Percentiles rank a stretch among this genome's conserved stretches.
phyloP scores from a whole-genome alignment of 2,329 filamentous ascomycete species.

The Epichloe amarillans region DNA sequence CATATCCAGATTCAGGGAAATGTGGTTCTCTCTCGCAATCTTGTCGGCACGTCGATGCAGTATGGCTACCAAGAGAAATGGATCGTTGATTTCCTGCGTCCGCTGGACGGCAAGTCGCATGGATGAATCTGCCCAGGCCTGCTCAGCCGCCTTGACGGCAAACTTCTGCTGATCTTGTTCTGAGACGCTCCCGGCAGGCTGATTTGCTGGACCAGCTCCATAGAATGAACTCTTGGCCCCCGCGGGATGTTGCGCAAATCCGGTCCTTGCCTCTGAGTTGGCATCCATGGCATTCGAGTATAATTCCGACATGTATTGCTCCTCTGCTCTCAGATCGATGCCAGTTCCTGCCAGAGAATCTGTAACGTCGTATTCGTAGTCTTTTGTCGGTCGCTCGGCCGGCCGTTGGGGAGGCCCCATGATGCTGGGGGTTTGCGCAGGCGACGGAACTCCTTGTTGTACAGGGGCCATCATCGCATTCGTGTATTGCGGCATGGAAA shows the following conservation, averaged over 20 bases:
- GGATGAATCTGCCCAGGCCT: slow-evolving; percentile 53
- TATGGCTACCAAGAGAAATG: slow-evolving; percentile 56
- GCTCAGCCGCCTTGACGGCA: slow-evolving; percentile 50
- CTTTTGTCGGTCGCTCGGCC: slow-evolving; percentile 48
- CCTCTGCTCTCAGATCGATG: slow-evolving; percentile 77
- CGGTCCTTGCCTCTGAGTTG: slow-evolving; percentile 33
- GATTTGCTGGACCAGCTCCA: slow-evolving; percentile 52
- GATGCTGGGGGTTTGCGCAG: slow-evolving; percentile 16
- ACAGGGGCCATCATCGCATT: slow-evolving; percentile 18
- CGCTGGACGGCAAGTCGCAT: slow-evolving; percentile 44
- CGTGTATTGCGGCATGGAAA: slow-evolving; percentile 15
- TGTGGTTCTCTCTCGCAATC: slow-evolving; percentile 43
- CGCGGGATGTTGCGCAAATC: slow-evolving; percentile 37
- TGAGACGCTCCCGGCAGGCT: slow-evolving; percentile 35
- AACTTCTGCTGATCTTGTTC: slow-evolving; percentile 47
- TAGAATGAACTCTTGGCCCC: slow-evolving; percentile 46
- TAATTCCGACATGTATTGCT: slow-evolving; percentile 62
- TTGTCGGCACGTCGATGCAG: slow-evolving; percentile 44
- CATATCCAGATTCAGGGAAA: slow-evolving; percentile 41
- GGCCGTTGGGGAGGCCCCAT: slow-evolving; percentile 50
- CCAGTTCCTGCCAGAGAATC: slow-evolving; percentile 77
- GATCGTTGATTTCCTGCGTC: slow-evolving; percentile 58
- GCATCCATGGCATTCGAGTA: slow-evolving; percentile 39
- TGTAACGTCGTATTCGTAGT: slow-evolving; percentile 58
- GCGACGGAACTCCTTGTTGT: slow-evolving; percentile 12